Conservation (phyloP, 768 basidiomycete genomes). For the Rhizopogon vesiculosus region DNA sequence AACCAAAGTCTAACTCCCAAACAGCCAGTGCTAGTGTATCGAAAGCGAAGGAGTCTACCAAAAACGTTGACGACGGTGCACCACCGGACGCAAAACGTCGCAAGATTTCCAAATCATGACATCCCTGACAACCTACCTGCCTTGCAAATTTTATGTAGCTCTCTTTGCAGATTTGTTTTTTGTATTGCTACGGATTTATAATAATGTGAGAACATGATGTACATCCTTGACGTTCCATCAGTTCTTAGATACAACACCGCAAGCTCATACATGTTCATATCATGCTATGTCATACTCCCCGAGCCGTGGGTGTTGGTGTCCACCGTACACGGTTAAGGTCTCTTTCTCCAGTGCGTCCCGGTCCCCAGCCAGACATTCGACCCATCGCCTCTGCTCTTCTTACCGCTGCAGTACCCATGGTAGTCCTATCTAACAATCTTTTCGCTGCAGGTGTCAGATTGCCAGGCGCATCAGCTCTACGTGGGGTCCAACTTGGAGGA, state of each 20-base stretch:
- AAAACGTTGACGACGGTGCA: constrained; percentile 20
- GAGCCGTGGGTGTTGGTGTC: constrained; percentile 68
- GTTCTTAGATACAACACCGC: not conserved
- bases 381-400: constrained; percentile 70
- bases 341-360: constrained; percentile 42
- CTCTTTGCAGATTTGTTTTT: not conserved
- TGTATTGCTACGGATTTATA: not conserved
- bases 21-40: constrained; percentile 8
- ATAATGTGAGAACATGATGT: not conserved
- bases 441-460: constrained; percentile 84
- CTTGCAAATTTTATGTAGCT: not conserved
- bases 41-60: constrained; percentile 10
- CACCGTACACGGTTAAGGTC: constrained; percentile 67
- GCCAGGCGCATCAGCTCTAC: constrained; percentile 65
- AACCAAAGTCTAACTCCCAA: constrained; percentile 37
- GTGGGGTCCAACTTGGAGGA: constrained; percentile 78
- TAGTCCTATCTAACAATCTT: constrained; percentile 68
- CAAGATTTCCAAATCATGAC: constrained; percentile 34
- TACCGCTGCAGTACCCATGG: constrained; percentile 56
- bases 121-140: constrained; percentile 15
- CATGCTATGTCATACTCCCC: constrained; percentile 21
- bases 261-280: not conserved
- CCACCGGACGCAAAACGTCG: constrained; percentile 55
- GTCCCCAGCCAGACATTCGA: constrained; percentile 52
- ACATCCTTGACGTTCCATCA: not conserved